Evolutionary conservation across 2,329 filamentous ascomycete genomes (phyloP), one percentile per base, ranked within the genome.

Genomic region (Myriosclerotinia duriaeana): DNA sequence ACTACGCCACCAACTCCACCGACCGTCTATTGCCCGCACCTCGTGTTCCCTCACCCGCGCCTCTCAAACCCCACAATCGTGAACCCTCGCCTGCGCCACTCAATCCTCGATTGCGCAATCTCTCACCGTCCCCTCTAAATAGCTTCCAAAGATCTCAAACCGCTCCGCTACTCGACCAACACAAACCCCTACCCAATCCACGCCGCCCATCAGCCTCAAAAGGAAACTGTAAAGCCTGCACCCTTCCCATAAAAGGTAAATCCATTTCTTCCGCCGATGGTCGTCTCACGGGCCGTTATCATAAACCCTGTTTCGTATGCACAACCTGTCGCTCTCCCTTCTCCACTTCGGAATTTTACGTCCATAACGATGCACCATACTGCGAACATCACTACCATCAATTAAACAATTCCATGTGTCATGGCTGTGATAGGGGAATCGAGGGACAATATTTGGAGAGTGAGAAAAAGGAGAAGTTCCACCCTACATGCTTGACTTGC

Each of bases 261-360:
- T 97, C 93, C 1, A 88, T 99, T 67, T 96, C 94, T 44, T 96
- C 93, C 17, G 93, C 93, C 0, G 95, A 97, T 73, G 95, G 95
- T 20, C 89, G 93, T 34, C 82, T 99, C 34, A 96, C 92, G 0
- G 95, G 95, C 12, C 89, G 93, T 70, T 99, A 97, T 78, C 95
- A 99, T 82, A 96, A 96, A 77, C 85, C 89, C 5, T 99, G 94
- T 77, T 98, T 99, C 76, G 91, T 94, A 14, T 99, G 95, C 82
- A 86, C 87, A 5, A 93, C 90, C 1, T 99, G 95, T 80, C 82
- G 83, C 14, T 84, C 88, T 64, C 89, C 93, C 0, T 99, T 98
- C 75, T 82, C 88, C 26, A 96, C 93, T 0, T 86, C 92, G 1
- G 93, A 95, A 67, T 98, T 98, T 74, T 99, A 99, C 76, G 93